Base-by-base conservation (phyloP, 2,329 filamentous ascomycete species). In the Geosmithia flava region DNA sequence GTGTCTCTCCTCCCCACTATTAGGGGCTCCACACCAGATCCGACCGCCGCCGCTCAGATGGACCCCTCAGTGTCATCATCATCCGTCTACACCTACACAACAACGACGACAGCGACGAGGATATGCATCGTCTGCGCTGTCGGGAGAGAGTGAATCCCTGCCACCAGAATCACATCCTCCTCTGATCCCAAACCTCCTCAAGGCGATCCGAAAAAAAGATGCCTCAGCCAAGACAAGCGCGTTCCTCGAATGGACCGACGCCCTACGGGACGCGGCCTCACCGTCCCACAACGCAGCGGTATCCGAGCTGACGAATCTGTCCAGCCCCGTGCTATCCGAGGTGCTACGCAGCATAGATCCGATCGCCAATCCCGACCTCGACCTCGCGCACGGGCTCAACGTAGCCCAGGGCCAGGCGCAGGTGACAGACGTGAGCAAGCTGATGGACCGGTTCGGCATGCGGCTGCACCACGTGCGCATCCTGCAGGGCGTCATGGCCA, bases 331-430 rank as follows among this genome's bases (percentile, higher is more conserved):
- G 1, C 81, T 88, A 56, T 77, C 79, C 1, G 79, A 84, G 52
- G 72, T 85, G 10, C 60, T 90, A 29, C 71, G 73, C 33, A 68
- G 72, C 5, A 62, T 89, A 8, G 79, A 85, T 49, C 82, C 84
- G 0, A 56, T 75, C 4, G 56, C 62, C 20, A 62, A 79, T 17
- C 58, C 63, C 19, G 61, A 72, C 13, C 58, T 78, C 19, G 80
- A 83, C 57, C 59, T 69, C 3, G 63, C 65, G 11, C 58, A 70
- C 37, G 65, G 68, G 16, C 51, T 71, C 17, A 52, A 57, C 16
- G 60, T 76, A 47, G 54, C 62, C 3, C 49, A 55, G 15, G 71
- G 60, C 54, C 72, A 66, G 56, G 64, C 60, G 7, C 59, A 67
- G 29, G 60, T 63, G 47, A 67, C 68, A 1, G 59, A 67, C 27